A percentile compares a stretch with the other conserved stretches of the same genome.
Conservation (phyloP, 2,329 filamentous ascomycete species). For the Colletotrichum limetticola region DNA sequence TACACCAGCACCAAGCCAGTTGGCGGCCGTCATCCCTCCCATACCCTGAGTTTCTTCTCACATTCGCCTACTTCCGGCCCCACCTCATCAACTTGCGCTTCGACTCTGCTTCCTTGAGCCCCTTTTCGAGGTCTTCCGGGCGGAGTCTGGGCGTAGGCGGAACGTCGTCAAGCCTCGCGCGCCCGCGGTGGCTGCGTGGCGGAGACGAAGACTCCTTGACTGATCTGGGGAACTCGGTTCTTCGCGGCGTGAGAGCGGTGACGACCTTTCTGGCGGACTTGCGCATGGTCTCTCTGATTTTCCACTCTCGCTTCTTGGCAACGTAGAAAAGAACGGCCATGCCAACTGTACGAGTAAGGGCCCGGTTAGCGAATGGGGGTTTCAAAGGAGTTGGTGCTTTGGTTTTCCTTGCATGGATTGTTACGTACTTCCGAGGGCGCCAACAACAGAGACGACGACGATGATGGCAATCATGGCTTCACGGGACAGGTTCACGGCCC, state of each 20-base stretch:
- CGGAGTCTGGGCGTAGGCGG: constrained; percentile 67
- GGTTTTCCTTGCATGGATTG: not conserved
- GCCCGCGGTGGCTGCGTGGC: constrained; percentile 31
- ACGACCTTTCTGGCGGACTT: constrained; percentile 73
- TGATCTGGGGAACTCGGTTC: constrained; percentile 69
- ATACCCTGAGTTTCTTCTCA: not conserved
- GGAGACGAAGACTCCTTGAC: constrained; percentile 55
- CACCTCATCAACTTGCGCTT: constrained; percentile 49
- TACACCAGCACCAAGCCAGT: constrained; percentile 32
- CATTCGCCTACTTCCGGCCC: constrained; percentile 30
- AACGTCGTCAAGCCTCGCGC: constrained; percentile 57
- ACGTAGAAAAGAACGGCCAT: constrained; percentile 79
- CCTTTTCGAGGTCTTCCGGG: constrained; percentile 70
- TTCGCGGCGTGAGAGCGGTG: constrained; percentile 70
- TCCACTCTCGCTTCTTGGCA: constrained; percentile 89
- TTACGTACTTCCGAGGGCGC: constrained; percentile 74
- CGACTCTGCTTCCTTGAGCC: constrained; percentile 50
- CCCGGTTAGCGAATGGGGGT: constrained; percentile 1
- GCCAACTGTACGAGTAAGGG: constrained; percentile 56
- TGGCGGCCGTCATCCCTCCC: not conserved
- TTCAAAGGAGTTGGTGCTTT: not conserved
- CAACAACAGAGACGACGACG: constrained; percentile 74
- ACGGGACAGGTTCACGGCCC: constrained; percentile 71
- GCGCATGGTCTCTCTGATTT: constrained; percentile 76
- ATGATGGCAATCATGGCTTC: constrained; percentile 81